phyloP scores from a whole-genome alignment of 768 basidiomycete species.

The Kwoniella heveanensis region DNA sequence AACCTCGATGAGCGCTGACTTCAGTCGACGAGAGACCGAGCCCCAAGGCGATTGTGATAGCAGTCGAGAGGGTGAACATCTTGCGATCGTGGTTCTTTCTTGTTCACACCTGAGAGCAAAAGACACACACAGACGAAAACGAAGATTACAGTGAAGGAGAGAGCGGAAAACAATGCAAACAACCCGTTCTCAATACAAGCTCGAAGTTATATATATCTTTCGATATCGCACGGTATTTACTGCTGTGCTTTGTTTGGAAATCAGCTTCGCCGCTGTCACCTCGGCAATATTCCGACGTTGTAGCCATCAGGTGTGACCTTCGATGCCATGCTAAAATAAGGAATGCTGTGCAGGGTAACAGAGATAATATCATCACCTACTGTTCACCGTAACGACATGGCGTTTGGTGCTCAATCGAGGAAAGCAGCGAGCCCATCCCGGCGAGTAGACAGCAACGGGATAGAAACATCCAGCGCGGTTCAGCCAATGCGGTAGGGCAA shows the following conservation, averaged over 20 bases:
- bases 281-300: background rate
- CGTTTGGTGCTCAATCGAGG: too few relatives aligned
- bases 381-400: too few relatives aligned
- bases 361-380: too few relatives aligned
- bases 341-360: background rate
- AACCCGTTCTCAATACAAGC: too few relatives aligned
- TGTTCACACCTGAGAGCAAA: too few relatives aligned
- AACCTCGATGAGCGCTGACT: conserved; percentile 31
- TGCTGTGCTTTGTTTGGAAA: background rate
- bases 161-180: too few relatives aligned
- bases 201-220: background rate
- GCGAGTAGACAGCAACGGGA: too few relatives aligned
- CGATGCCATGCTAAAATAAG: background rate
- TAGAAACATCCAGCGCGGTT: too few relatives aligned
- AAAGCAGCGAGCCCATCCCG: too few relatives aligned
- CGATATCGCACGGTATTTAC: background rate
- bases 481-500: conserved; percentile 1
- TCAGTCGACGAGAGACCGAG: background rate
- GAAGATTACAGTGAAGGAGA: too few relatives aligned
- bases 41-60: conserved; percentile 1
- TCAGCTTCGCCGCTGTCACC: background rate
- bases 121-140: too few relatives aligned
- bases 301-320: background rate
- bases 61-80: conserved; percentile 1
- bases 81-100: background rate